A percentile compares a stretch with the other conserved stretches of the same genome.
Conservation (phyloP, 2,329 filamentous ascomycete species). For the Pseudopithomyces chartarum region DNA sequence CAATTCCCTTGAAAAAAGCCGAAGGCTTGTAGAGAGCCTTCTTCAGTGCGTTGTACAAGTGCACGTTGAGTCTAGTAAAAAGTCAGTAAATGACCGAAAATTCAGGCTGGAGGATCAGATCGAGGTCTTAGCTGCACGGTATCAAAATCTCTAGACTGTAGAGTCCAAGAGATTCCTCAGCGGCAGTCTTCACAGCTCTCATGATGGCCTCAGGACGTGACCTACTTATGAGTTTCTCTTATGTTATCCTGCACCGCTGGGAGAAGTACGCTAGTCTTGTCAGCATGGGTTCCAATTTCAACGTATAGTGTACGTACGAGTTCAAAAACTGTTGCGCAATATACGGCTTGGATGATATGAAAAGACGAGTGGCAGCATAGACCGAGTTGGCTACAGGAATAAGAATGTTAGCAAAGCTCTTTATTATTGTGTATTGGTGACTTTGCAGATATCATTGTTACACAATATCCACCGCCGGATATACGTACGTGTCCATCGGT, state of each 20-base stretch:
- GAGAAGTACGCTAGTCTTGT: slow-evolving; percentile 69
- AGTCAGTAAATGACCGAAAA: not conserved
- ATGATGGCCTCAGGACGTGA: no score
- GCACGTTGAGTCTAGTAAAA: slow-evolving; percentile 82
- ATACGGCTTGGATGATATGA: slow-evolving; percentile 80
- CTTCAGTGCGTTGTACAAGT: slow-evolving; percentile 92
- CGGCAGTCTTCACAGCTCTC: no score
- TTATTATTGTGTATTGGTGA: no score
- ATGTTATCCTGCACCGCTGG: slow-evolving; percentile 94
- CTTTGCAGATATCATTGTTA: no score
- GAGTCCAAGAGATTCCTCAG: no score
- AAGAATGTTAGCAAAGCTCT: no score
- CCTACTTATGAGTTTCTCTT: slow-evolving; percentile 71
- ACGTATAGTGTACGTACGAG: slow-evolving; percentile 3
- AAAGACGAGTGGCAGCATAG: slow-evolving; percentile 90
- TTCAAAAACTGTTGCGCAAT: slow-evolving; percentile 85
- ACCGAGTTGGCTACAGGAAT: slow-evolving; percentile 65
- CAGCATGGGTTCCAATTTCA: no score
- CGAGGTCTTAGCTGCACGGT: no score
- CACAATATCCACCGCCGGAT: no score
- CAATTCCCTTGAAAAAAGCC: slow-evolving; percentile 94
- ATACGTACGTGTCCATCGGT: slow-evolving; percentile 64
- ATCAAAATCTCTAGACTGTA: no score
- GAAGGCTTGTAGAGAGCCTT: slow-evolving; percentile 92
- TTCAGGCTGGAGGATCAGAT: no score